Percentiles rank a stretch among this genome's conserved stretches.
Conservation (phyloP, 1,284 basidiomycete genomes). For the Trichosporon sp. region DNA sequence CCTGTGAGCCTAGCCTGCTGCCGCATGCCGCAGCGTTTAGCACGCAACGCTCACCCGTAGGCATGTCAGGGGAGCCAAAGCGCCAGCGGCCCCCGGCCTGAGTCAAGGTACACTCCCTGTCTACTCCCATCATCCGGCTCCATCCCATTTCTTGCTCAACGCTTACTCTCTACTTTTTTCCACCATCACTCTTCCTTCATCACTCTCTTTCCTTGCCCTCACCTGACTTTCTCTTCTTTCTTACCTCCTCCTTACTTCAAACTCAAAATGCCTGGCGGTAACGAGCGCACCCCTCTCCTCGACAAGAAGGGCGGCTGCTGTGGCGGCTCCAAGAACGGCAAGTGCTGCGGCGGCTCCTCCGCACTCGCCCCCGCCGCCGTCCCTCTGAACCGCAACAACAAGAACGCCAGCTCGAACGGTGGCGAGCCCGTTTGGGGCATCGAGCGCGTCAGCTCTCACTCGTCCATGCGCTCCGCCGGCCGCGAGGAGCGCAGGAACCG, state of each 20-base stretch:
- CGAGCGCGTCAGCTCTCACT: constrained; percentile 16
- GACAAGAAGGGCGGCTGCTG: constrained; percentile 15
- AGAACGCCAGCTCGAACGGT: constrained; percentile 2
- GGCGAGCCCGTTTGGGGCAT: constrained; percentile 20
- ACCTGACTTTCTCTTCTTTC: neutral
- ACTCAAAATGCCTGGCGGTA: constrained; percentile 1
- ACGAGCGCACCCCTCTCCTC: constrained; percentile 21
- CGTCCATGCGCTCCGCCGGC: constrained; percentile 14
- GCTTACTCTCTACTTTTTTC: neutral
- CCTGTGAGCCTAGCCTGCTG: neutral
- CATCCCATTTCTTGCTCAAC: neutral
- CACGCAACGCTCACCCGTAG: neutral
- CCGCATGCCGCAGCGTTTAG: neutral
- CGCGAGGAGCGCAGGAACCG: constrained; percentile 13
- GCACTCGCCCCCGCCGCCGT: constrained; percentile 12
- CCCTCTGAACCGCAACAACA: constrained; percentile 19
- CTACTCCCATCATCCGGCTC: neutral
- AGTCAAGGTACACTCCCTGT: neutral
- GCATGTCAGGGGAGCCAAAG: neutral
- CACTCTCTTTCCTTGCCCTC: neutral
- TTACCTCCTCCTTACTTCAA: neutral
- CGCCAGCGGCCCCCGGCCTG: neutral
- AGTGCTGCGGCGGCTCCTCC: constrained; percentile 18
- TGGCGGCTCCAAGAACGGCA: constrained; percentile 18
- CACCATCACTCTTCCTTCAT: neutral